Base-by-base conservation (phyloP, 1,284 basidiomycete species). In the Cystobasidium sp. region DNA sequence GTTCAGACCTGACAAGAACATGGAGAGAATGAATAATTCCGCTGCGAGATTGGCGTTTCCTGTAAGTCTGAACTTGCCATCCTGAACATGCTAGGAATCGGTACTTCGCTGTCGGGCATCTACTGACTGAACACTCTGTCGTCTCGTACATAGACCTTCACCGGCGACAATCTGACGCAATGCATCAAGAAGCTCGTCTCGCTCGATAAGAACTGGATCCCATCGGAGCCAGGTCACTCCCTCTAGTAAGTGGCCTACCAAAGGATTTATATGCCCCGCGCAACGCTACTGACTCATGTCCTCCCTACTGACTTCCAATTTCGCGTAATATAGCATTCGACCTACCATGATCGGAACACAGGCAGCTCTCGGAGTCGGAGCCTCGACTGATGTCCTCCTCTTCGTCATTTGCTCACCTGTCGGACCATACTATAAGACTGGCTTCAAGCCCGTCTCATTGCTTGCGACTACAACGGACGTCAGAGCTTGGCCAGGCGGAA, bases 1-100 rank as follows among this genome's bases (percentile, higher is more conserved):
- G 76, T 99, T 99, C 87, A 86, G 97, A 66, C 97, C 97, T 0
- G 94, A 99, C 82, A 96, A 95, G 90, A 99, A 99, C 85, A 98
- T 99, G 95, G 86, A 86, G 41, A 87, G 93, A 24, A 86, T 94
- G 81, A 84, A 85, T 37, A 83, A 84, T 5, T 89, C 88, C 1
- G 86, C 86, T 0, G 87, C 84, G 3, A 86, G 90, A 55, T 83
- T 91, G 69, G 88, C 88, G 0, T 84, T 92, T n/a, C 90, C 91
- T 0, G 82, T 82, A n/a, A 44, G 76, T 49, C 18, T 56, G 8
- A 16, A 58, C n/a, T 41, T 53, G 6, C 31, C 49, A 10, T 41
- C 20, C 74, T 37, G 68, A 62, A 47, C 37, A 2, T n/a, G 31
- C 18, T 8, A 55, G 47, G n/a, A 51, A 4, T 68, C n/a, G 46